phyloP scores from a whole-genome alignment of 2,329 filamentous ascomycete genomes.

The Balansia obtecta region DNA sequence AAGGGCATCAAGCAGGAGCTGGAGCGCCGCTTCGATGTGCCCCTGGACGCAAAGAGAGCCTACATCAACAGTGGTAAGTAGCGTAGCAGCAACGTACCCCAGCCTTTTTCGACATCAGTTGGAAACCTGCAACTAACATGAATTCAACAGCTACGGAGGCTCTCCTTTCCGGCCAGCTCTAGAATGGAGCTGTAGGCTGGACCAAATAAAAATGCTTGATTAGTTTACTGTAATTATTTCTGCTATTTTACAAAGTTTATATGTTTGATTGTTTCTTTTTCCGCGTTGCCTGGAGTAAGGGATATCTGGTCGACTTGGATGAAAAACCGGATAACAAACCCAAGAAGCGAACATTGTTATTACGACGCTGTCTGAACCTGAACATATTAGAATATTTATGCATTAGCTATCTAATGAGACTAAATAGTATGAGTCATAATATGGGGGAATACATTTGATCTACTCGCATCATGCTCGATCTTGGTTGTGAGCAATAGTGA shows the following conservation, averaged over 20 bases:
- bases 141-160: conserved; percentile 55
- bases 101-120: background rate
- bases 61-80: conserved; percentile 87
- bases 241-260: background rate
- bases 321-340: background rate
- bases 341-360: background rate
- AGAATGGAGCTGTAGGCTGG: conserved; percentile 13
- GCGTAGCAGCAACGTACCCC: background rate
- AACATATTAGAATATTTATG: background rate
- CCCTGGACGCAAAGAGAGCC: conserved; percentile 73
- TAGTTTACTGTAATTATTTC: background rate
- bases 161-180: conserved; percentile 65
- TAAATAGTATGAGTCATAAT: background rate
- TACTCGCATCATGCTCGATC: too few relatives aligned
- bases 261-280: conserved; percentile 1
- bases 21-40: conserved; percentile 78
- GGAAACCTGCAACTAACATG: conserved; percentile 8
- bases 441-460: too few relatives aligned
- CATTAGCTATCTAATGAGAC: background rate
- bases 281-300: conserved; percentile 1
- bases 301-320: background rate
- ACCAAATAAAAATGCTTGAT: background rate
- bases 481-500: too few relatives aligned
- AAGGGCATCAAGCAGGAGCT: conserved; percentile 94
- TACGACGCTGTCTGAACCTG: background rate